Percentiles rank a stretch among this genome's conserved stretches.
Conservation (phyloP, 305 asterid genomes). For the Rubia peregrina region DNA sequence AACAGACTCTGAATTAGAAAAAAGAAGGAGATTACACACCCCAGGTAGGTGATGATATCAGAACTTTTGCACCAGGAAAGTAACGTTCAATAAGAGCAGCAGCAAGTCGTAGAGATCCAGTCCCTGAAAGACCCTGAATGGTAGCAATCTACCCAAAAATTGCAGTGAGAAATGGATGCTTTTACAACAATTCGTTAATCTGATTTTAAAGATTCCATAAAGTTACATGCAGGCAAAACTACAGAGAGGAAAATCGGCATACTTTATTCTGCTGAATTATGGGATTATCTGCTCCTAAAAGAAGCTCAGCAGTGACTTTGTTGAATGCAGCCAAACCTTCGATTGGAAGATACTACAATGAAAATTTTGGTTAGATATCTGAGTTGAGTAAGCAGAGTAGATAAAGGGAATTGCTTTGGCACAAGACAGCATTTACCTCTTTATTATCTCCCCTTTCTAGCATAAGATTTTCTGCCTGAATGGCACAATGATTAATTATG, state of each 20-base stretch:
- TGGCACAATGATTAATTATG: conserved; percentile 6
- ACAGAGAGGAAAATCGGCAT: conserved; percentile 24
- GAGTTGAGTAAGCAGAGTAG: conserved; percentile 14
- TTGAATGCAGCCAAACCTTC: conserved; percentile 97
- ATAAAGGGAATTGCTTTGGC: conserved; percentile 11
- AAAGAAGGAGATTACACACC: conserved; percentile 37
- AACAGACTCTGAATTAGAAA: conserved; percentile 12
- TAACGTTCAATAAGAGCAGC: conserved; percentile 87
- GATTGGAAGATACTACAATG: conserved; percentile 74
- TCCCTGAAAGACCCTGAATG: conserved; percentile 97
- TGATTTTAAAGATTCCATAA: neutral
- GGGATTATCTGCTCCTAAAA: conserved; percentile 72
- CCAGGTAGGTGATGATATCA: conserved; percentile 97
- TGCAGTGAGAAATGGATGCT: conserved; percentile 5
- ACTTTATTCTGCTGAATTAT: conserved; percentile 79
- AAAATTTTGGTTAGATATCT: conserved; percentile 24
- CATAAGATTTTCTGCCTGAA: conserved; percentile 87
- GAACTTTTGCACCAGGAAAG: conserved; percentile 76
- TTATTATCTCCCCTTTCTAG: conserved; percentile 86
- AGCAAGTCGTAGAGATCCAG: conserved; percentile 96
- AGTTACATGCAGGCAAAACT: conserved; percentile 11
- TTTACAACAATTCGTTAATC: neutral
- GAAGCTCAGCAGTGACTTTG: conserved; percentile 82
- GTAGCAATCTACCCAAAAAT: conserved; percentile 62
- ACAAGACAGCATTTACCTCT: conserved; percentile 52